Percentiles rank a stretch among this genome's conserved stretches.
phyloP scores from a whole-genome alignment of 2,329 filamentous ascomycete genomes.

The Raffaelea ambrosiae region DNA sequence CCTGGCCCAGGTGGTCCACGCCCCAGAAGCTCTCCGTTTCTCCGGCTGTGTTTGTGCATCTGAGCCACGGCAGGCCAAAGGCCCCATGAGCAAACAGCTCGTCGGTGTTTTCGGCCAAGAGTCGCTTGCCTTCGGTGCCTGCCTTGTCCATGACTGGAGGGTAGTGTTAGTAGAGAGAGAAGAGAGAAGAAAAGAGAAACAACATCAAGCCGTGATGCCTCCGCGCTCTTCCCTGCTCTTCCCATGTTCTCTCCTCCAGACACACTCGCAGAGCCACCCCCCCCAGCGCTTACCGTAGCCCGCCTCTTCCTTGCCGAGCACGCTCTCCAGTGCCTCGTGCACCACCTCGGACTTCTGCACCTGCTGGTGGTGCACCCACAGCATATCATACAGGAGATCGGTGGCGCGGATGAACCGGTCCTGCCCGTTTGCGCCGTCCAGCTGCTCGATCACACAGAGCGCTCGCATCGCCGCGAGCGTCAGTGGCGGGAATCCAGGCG shows the following conservation, averaged over 20 bases:
- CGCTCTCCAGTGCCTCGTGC: conserved; percentile 15
- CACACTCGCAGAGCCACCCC: too few relatives aligned
- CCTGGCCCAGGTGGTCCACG: conserved; percentile 28
- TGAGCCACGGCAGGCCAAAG: conserved; percentile 30
- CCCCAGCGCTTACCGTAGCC: conserved; percentile 18
- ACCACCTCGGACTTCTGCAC: conserved; percentile 21
- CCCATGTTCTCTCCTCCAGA: too few relatives aligned
- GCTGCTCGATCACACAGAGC: conserved; percentile 18
- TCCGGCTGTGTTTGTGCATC: conserved; percentile 22
- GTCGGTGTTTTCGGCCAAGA: conserved; percentile 24
- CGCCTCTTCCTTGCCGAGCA: conserved; percentile 18
- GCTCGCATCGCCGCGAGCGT: conserved; percentile 27
- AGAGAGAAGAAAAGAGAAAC: not conserved
- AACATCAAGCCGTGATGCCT: not conserved
- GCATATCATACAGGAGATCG: conserved; percentile 22
- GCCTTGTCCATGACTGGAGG: conserved; percentile 19
- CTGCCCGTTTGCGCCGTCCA: conserved; percentile 12
- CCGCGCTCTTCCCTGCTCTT: too few relatives aligned
- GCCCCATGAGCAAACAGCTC: conserved; percentile 25
- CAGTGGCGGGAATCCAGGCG: conserved; percentile 26
- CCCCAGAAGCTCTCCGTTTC: conserved; percentile 28
- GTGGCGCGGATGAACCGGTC: conserved; percentile 18
- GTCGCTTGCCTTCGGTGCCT: conserved; percentile 19
- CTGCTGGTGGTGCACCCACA: conserved; percentile 22
- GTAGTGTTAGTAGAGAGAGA: not conserved